Conservation (phyloP, 2,329 filamentous ascomycete genomes). For the Exophiala calicioides region DNA sequence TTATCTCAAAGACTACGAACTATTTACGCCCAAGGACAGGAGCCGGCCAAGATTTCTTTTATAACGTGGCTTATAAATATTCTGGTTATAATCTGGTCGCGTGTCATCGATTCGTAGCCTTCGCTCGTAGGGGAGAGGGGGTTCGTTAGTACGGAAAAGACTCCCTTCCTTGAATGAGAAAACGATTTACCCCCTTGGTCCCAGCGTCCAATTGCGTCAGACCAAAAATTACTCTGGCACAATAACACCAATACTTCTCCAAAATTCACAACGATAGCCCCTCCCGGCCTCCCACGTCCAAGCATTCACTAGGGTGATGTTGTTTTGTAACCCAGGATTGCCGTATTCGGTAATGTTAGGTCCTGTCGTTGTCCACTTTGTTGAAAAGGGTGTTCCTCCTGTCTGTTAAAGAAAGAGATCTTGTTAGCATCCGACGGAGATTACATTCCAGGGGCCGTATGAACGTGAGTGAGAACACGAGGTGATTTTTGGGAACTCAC, state of each 20-base stretch:
- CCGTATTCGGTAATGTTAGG: conserved; percentile 33
- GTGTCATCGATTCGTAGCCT: too few species aligned
- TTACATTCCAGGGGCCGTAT: too few species aligned
- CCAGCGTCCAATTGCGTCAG: too few species aligned
- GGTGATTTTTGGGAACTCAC: conserved; percentile 1
- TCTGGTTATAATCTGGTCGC: too few species aligned
- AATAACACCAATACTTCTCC: conserved; percentile 36
- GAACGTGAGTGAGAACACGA: not conserved
- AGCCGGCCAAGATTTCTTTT: too few species aligned
- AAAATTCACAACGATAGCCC: conserved; percentile 50
- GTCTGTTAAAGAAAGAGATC: conserved; percentile 36
- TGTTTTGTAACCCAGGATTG: conserved; percentile 40
- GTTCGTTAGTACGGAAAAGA: too few species aligned
- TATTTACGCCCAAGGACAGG: too few species aligned
- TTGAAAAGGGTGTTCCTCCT: conserved; percentile 37
- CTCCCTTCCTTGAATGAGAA: not conserved
- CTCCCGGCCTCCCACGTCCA: conserved; percentile 52
- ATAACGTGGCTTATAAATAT: too few species aligned
- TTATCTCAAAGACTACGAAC: too few species aligned
- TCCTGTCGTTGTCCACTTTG: conserved; percentile 26
- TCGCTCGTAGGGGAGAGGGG: too few species aligned
- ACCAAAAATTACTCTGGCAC: conserved; percentile 23
- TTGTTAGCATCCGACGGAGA: too few species aligned
- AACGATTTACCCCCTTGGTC: too few species aligned
- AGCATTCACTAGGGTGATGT: conserved; percentile 46